Evolutionary conservation across 805 yeast genomes (phyloP).

Genomic region (Candida verbasci): DNA sequence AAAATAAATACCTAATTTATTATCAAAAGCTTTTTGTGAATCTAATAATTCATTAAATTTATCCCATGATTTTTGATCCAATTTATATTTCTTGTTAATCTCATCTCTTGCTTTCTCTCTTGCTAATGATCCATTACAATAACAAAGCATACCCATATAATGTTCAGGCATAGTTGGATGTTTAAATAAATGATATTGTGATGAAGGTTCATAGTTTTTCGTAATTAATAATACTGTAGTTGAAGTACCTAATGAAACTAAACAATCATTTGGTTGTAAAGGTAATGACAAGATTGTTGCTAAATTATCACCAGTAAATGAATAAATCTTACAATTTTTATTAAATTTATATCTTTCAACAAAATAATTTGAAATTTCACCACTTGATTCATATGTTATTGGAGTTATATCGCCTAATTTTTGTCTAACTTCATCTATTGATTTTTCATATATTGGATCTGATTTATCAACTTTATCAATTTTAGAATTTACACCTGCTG

Average conservation of each 20-base stretch:
- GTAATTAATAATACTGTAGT: slow-evolving; percentile 84
- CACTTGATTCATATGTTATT: slow-evolving; percentile 47
- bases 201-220: slow-evolving; percentile 69
- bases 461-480: slow-evolving; percentile 36
- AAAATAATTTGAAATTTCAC: slow-evolving; percentile 57
- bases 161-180: slow-evolving; percentile 77
- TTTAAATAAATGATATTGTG: slow-evolving; percentile 77
- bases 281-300: slow-evolving; percentile 87
- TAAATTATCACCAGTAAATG: slow-evolving; percentile 88
- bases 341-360: slow-evolving; percentile 60
- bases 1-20: slow-evolving; percentile 72
- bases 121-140: slow-evolving; percentile 86
- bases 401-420: slow-evolving; percentile 55
- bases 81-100: slow-evolving; percentile 44
- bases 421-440: slow-evolving; percentile 35
- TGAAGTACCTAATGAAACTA: slow-evolving; percentile 86
- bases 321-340: slow-evolving; percentile 53
- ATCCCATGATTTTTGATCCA: slow-evolving; percentile 47
- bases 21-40: slow-evolving; percentile 26
- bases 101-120: slow-evolving; percentile 70
- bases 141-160: slow-evolving; percentile 94
- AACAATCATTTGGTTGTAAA: slow-evolving; percentile 65
- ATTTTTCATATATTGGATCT: slow-evolving; percentile 16
- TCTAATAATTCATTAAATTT: slow-evolving; percentile 55
- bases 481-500: slow-evolving; percentile 47